phyloP scores from a whole-genome alignment of 23 red algal species.

The Gracilaria vermiculophylla region DNA sequence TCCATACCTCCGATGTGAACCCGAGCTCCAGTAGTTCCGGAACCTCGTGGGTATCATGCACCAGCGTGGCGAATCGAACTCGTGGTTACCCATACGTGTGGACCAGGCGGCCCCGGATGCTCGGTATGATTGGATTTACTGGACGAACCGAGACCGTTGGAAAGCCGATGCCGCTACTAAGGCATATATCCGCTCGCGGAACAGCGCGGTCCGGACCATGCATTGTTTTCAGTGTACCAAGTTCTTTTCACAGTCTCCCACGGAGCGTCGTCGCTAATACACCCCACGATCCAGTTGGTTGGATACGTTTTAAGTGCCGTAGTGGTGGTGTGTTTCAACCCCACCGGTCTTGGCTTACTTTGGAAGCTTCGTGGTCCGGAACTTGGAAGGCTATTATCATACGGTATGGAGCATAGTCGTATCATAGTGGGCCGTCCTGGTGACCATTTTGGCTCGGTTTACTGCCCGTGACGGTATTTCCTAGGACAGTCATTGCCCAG shows the following conservation, averaged over 20 bases:
- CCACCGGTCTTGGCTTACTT: neutral
- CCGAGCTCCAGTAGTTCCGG: neutral
- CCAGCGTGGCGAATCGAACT: too few relatives aligned
- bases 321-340: neutral
- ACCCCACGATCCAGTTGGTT: too few relatives aligned
- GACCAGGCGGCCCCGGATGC: neutral
- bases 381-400: neutral
- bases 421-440: neutral
- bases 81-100: too few relatives aligned
- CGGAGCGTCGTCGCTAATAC: too few relatives aligned
- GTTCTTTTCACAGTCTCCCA: too few relatives aligned
- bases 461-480: neutral
- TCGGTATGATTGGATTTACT: neutral
- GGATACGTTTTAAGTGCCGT: too few relatives aligned
- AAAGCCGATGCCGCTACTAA: neutral
- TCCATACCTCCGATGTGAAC: too few relatives aligned
- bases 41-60: neutral
- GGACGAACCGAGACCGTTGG: neutral
- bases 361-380: neutral
- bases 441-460: neutral
- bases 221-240: too few relatives aligned
- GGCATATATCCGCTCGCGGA: too few relatives aligned
- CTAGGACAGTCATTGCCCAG: neutral
- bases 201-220: too few relatives aligned
- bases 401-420: neutral